These are phyloP conservation scores for Colletotrichum sp. DNA, from an alignment of 2,329 filamentous ascomycete species.

Conservation along the genomic window DNA sequence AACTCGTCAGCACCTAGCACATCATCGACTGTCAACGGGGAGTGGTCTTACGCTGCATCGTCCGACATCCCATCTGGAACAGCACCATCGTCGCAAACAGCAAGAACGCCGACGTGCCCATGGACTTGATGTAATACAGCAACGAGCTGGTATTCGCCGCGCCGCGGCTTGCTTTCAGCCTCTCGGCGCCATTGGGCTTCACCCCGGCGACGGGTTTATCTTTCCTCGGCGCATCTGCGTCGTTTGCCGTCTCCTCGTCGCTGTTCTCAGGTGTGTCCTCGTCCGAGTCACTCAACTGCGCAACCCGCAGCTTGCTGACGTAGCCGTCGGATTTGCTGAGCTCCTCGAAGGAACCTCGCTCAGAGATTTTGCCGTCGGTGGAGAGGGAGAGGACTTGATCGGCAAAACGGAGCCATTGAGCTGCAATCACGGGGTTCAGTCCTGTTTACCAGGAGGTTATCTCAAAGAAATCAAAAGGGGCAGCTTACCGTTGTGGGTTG, in stretches of 20 bases:
- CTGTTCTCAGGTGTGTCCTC: not conserved
- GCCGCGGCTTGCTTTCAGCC: not conserved
- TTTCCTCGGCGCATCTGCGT: not conserved
- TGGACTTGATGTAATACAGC: constrained; percentile 3
- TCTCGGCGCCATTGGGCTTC: not conserved
- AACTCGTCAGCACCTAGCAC: not conserved
- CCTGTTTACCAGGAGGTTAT: not conserved
- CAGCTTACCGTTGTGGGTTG: constrained; percentile 35
- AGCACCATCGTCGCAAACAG: not conserved
- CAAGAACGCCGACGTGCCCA: not conserved
- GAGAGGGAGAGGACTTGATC: not conserved
- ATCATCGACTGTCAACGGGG: not conserved
- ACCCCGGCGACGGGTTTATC: fast-evolving
- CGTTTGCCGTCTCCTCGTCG: not conserved
- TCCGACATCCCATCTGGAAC: not conserved
- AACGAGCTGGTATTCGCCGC: not conserved
- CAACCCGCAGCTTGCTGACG: not conserved
- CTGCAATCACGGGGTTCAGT: not conserved
- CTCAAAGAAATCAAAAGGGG: not conserved
- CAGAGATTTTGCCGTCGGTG: not conserved
- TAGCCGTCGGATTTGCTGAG: not conserved
- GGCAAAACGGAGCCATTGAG: not conserved
- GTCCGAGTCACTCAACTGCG: not conserved
- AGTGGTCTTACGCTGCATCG: not conserved
- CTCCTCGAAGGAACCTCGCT: not conserved